Percentiles rank a stretch among this genome's conserved stretches.
These are phyloP conservation scores for Saccharomyces hybrid DNA, from an alignment of 1,139 yeast species.

Conservation along the genomic window DNA sequence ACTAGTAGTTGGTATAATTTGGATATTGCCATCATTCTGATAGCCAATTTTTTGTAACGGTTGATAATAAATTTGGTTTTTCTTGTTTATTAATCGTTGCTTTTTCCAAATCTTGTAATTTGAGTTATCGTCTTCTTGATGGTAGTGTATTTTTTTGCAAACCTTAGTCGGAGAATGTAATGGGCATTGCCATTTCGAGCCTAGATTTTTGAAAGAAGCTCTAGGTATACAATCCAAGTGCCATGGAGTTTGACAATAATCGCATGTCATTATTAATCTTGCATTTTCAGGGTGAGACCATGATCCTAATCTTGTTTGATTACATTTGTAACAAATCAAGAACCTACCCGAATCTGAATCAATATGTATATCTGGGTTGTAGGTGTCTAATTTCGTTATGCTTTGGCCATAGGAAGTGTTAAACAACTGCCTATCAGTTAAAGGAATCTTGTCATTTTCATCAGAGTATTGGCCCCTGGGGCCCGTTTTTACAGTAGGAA, in stretches of 20 bases:
- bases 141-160: neutral
- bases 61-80: slow-evolving; percentile 47
- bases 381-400: slow-evolving; percentile 30
- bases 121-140: slow-evolving; percentile 37
- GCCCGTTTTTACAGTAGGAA: slow-evolving; percentile 64
- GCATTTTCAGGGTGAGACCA: slow-evolving; percentile 42
- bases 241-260: slow-evolving; percentile 82
- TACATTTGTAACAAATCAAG: slow-evolving; percentile 69
- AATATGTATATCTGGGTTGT: slow-evolving; percentile 56
- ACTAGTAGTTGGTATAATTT: slow-evolving; percentile 37
- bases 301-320: slow-evolving; percentile 39
- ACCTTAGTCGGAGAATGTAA: slow-evolving; percentile 47
- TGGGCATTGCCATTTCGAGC: slow-evolving; percentile 91
- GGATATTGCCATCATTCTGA: slow-evolving; percentile 62
- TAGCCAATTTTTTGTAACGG: slow-evolving; percentile 52
- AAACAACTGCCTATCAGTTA: slow-evolving; percentile 35
- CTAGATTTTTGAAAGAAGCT: slow-evolving; percentile 66
- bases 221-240: slow-evolving; percentile 88
- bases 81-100: slow-evolving; percentile 40
- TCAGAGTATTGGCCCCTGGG: slow-evolving; percentile 62
- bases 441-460: slow-evolving; percentile 44
- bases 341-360: slow-evolving; percentile 56
- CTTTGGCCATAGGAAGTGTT: slow-evolving; percentile 40
- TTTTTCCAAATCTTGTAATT: slow-evolving; percentile 7
- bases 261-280: slow-evolving; percentile 63